Base-by-base conservation (phyloP, 805 yeast species). In the Candida sonorensis region DNA sequence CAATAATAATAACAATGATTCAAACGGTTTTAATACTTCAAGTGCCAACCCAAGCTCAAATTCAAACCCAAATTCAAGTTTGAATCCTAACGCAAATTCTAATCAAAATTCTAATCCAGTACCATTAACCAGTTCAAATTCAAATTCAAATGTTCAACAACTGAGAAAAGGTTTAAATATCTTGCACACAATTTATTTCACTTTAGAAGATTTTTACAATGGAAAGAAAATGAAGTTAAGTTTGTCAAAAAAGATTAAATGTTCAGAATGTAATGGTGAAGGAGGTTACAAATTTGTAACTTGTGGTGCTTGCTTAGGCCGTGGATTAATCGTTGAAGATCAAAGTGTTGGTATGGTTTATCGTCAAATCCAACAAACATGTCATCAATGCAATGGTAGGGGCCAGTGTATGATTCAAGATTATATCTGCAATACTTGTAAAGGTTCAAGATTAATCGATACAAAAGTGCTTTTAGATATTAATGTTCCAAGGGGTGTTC, bases 171-270 rank as follows among this genome's bases (percentile, higher is more conserved):
- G 81, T 5, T 66, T 66, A 14, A 73, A 76, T 40, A 79, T 80
- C 31, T 64, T 59, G 36, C 84, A 80, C 48, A 62, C 65, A 7
- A 60, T 77, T 30, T 57, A 60, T 17, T 73, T 78, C 26, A 49
- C 75, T 0, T 52, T 80, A 30, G 65, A 60, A 5, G 85, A 80
- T 33, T 58, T 78, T 37, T 77, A 72, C 45, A 56, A 48, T 23
- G 87, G 88, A 2, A 77, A 74, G 44, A 56, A 57, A 1, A 53
- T 72, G 20, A 77, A 72, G 52, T 59, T 80, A 17, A 72, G 71
- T 30, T 56, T 80, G 10, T 68, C 72, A 4, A 70, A 69, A 44
- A 66, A 64, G 23, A 55, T 69, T 3, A 48, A 61, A 23, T 80
- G 87, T 50, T 34, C 46, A 1, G 36, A 37, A 1, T 80, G 88